phyloP scores from a whole-genome alignment of 306 rosid genomes.

The Prunus armeniaca region DNA sequence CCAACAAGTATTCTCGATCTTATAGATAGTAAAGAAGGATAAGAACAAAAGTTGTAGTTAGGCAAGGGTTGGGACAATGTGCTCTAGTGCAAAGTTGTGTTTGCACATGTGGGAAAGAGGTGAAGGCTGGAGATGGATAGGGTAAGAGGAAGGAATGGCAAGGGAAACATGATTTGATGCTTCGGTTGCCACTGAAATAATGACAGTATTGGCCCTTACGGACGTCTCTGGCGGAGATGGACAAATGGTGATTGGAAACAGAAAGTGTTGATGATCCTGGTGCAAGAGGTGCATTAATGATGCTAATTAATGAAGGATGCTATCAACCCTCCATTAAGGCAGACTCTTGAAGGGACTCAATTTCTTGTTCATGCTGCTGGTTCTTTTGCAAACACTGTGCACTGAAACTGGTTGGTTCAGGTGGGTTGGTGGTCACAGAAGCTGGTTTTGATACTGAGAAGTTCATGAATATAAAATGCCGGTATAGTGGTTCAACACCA shows the following conservation, averaged over 20 bases:
- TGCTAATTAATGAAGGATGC: conserved; percentile 90
- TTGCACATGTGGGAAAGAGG: not conserved
- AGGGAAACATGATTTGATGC: conserved; percentile 87
- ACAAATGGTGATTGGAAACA: conserved; percentile 72
- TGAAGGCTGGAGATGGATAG: not conserved
- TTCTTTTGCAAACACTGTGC: conserved; percentile 91
- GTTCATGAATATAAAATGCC: conserved; percentile 88
- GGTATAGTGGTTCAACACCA: conserved; percentile 81
- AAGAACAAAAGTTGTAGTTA: not conserved
- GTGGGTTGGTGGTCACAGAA: conserved; percentile 60
- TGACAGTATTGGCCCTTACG: conserved; percentile 86
- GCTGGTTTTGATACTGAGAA: conserved; percentile 79
- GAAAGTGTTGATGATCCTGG: conserved; percentile 84
- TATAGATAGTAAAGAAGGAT: not conserved
- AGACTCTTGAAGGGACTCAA: conserved; percentile 86
- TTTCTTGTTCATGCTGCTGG: conserved; percentile 86
- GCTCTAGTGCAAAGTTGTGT: not conserved
- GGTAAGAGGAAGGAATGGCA: conserved; percentile 64
- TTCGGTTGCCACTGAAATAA: conserved; percentile 86
- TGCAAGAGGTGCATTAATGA: conserved; percentile 81
- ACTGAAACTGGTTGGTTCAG: conserved; percentile 70
- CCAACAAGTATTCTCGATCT: not conserved
- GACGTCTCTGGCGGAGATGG: conserved; percentile 74
- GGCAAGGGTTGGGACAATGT: not conserved
- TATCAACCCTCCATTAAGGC: conserved; percentile 86